These are phyloP conservation scores for Mucor ambiguus DNA, from an alignment of 371 early-diverging fungal species.

Conservation along the genomic window DNA sequence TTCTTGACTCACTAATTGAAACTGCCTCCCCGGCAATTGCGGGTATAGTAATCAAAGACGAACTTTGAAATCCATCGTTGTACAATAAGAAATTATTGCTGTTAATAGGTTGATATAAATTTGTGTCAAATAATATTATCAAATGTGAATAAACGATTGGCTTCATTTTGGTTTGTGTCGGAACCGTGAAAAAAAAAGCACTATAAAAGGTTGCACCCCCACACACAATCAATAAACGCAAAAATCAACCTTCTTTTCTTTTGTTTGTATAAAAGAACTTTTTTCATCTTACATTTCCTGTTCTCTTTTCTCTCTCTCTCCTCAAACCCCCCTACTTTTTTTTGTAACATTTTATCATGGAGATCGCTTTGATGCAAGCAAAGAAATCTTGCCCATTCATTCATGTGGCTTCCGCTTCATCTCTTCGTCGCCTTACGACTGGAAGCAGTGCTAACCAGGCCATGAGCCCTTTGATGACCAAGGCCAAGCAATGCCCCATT, in stretches of 20 bases:
- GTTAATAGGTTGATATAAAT: neutral
- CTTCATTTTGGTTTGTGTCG: neutral
- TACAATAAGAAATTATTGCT: neutral
- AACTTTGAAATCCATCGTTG: neutral
- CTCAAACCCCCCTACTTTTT: slow-evolving; percentile 13
- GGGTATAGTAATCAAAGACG: neutral
- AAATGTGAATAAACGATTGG: slow-evolving; percentile 5
- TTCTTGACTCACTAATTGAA: slow-evolving; percentile 2
- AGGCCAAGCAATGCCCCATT: slow-evolving; percentile 88
- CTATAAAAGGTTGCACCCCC: neutral
- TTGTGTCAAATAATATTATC: slow-evolving; percentile 9
- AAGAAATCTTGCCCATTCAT: slow-evolving; percentile 86
- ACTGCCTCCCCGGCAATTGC: slow-evolving; percentile 8
- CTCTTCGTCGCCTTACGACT: slow-evolving; percentile 72
- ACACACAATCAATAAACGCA: neutral
- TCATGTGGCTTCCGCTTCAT: slow-evolving; percentile 74
- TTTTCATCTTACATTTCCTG: slow-evolving; percentile 15
- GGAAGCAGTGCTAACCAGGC: slow-evolving; percentile 27
- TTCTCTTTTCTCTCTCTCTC: slow-evolving; percentile 17
- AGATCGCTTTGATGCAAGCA: slow-evolving; percentile 54
- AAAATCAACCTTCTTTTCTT: neutral
- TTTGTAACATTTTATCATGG: slow-evolving; percentile 42
- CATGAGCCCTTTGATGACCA: slow-evolving; percentile 60
- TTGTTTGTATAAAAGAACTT: slow-evolving; percentile 1
- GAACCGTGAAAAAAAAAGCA: slow-evolving; percentile 7